phyloP scores from a whole-genome alignment of 1,284 basidiomycete species.

The Cerrena zonata region DNA sequence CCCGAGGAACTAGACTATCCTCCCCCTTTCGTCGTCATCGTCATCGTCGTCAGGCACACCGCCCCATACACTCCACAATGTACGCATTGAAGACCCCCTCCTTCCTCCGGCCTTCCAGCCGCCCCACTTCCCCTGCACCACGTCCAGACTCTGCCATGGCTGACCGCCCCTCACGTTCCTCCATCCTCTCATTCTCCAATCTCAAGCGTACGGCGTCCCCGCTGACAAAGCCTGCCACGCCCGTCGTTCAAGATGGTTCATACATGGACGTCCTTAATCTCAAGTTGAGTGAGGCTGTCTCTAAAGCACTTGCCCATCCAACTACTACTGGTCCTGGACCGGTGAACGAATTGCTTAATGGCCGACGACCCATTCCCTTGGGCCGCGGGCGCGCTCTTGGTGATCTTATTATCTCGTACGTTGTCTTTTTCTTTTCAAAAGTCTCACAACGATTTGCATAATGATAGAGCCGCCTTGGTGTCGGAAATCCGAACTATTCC shows the following conservation, averaged over 20 bases:
- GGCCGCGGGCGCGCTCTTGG: conserved; percentile 65
- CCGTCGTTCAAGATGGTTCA: conserved; percentile 67
- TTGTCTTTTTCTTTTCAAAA: conserved; percentile 16
- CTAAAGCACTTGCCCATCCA: conserved; percentile 65
- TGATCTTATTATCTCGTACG: conserved; percentile 62
- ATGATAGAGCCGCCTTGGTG: no score
- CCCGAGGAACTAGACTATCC: no score
- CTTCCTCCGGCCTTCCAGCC: conserved; percentile 57
- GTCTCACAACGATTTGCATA: no score
- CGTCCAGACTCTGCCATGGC: conserved; percentile 35
- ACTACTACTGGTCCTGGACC: conserved; percentile 37
- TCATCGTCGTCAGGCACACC: conserved; percentile 10
- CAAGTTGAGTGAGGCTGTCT: conserved; percentile 75
- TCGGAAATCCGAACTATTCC: no score
- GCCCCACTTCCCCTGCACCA: conserved; percentile 56
- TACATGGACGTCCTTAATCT: conserved; percentile 71
- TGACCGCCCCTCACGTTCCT: conserved; percentile 46
- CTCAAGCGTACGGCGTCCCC: conserved; percentile 32
- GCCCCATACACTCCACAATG: conserved; percentile 29
- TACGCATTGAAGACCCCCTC: conserved; percentile 62
- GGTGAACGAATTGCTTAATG: conserved; percentile 47
- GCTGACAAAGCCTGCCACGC: conserved; percentile 33
- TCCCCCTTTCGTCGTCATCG: conserved; percentile 10
- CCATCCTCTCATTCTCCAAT: conserved; percentile 52
- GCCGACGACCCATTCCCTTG: conserved; percentile 61